These are phyloP conservation scores for Boletus subparvulus DNA, from an alignment of 768 basidiomycete species.

Conservation along the genomic window DNA sequence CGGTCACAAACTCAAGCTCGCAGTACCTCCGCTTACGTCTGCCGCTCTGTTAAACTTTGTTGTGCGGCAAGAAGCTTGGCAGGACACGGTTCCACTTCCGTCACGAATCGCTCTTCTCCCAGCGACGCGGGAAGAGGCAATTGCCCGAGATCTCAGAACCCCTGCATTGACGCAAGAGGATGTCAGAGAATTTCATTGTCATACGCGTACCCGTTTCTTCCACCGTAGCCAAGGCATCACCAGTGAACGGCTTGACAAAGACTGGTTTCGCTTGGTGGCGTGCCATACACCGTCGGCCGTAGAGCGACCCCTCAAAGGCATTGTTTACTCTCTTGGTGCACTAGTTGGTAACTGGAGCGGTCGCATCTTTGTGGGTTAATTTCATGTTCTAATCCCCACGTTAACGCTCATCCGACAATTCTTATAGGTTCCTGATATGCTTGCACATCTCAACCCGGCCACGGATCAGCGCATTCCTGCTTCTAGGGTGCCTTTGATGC, in stretches of 20 bases:
- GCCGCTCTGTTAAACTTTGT: slow-evolving; percentile 40
- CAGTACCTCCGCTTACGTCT: slow-evolving; percentile 41
- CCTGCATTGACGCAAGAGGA: slow-evolving; percentile 41
- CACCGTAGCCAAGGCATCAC: slow-evolving; percentile 12
- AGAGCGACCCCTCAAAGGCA: slow-evolving; percentile 39
- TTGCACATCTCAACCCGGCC: slow-evolving; percentile 25
- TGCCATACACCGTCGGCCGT: slow-evolving; percentile 40
- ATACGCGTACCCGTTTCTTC: slow-evolving; percentile 36
- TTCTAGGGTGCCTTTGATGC: slow-evolving; percentile 28
- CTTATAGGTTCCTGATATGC: slow-evolving; percentile 25
- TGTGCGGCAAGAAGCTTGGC: slow-evolving; percentile 39
- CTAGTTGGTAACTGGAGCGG: slow-evolving; percentile 49
- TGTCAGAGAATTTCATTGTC: slow-evolving; percentile 37
- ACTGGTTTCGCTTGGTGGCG: slow-evolving; percentile 48
- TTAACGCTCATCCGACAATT: slow-evolving; percentile 23
- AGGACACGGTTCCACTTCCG: slow-evolving; percentile 30
- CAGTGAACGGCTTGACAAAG: slow-evolving; percentile 41
- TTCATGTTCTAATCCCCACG: slow-evolving; percentile 3
- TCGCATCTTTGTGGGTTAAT: slow-evolving; percentile 41
- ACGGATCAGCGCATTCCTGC: slow-evolving; percentile 21
- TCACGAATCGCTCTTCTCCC: slow-evolving; percentile 27
- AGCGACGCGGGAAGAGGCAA: slow-evolving; percentile 36
- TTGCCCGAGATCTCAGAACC: slow-evolving; percentile 25
- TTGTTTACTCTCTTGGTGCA: slow-evolving; percentile 44
- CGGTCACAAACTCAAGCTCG: slow-evolving; percentile 39